Conservation (phyloP, 129 eudicot genomes). For the sunflower (Helianthus annuus) region DNA sequence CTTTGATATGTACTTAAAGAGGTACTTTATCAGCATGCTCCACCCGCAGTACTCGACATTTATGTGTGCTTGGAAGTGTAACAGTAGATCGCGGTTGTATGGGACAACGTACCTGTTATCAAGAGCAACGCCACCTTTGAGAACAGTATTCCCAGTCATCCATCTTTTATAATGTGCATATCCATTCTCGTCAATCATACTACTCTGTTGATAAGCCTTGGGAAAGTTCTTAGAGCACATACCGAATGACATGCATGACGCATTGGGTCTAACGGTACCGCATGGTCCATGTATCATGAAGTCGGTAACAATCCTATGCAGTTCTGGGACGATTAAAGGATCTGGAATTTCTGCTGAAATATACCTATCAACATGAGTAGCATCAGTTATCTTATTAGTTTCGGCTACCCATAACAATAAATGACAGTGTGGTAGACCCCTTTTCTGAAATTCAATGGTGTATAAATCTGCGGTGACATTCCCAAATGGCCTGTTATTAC, state of each 20-base stretch:
- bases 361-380: no score
- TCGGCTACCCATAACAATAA: no score
- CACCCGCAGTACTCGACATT: no score
- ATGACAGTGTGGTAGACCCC: no score
- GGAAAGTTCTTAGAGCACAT: background rate
- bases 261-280: background rate
- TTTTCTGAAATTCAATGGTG: no score
- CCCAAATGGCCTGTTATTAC: no score
- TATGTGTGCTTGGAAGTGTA: background rate
- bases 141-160: background rate
- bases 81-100: background rate
- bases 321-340: background rate
- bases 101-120: background rate
- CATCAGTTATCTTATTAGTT: no score
- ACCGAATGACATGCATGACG: background rate
- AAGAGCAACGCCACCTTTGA: background rate
- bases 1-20: no score
- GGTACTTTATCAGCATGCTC: no score
- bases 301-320: background rate
- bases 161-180: background rate
- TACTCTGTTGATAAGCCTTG: background rate
- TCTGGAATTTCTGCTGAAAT: no score
- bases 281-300: conserved; percentile 10
- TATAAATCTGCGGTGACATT: no score
- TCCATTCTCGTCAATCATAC: background rate